phyloP scores from a whole-genome alignment of 345 rosid genomes.

The Streptanthus diversifolius region DNA sequence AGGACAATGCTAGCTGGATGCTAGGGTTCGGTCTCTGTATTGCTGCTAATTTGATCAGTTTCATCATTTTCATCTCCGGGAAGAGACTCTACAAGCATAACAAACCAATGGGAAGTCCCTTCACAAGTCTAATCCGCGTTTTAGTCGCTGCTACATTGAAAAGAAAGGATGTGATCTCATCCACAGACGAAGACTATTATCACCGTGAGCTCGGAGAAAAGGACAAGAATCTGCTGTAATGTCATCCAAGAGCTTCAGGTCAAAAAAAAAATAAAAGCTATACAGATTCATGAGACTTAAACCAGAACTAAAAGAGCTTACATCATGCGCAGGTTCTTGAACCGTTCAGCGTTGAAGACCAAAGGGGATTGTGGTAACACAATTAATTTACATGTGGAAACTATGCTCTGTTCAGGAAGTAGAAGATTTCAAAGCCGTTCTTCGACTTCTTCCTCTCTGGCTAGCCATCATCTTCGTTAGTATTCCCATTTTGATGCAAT shows the following conservation, averaged over 20 bases:
- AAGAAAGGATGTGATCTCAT: slow-evolving; percentile 32
- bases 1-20: slow-evolving; percentile 49
- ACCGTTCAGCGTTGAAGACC: slow-evolving; percentile 35
- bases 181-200: slow-evolving; percentile 37
- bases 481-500: slow-evolving; percentile 33
- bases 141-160: slow-evolving; percentile 37
- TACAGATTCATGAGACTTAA: not conserved
- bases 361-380: slow-evolving; percentile 34
- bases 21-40: slow-evolving; percentile 44
- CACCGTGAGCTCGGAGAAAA: not conserved
- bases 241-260: slow-evolving; percentile 42
- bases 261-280: not conserved
- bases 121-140: slow-evolving; percentile 41
- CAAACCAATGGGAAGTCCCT: slow-evolving; percentile 48
- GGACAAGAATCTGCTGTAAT: not conserved
- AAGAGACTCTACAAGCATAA: slow-evolving; percentile 34
- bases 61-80: slow-evolving; percentile 37
- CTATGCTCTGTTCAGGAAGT: slow-evolving; percentile 48
- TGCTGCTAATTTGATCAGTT: slow-evolving; percentile 31
- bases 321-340: slow-evolving; percentile 11
- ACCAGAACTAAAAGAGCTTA: not conserved
- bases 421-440: slow-evolving; percentile 52
- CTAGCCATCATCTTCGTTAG: slow-evolving; percentile 33
- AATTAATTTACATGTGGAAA: slow-evolving; percentile 40
- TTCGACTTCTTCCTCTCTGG: slow-evolving; percentile 44